Evolutionary conservation across 768 basidiomycete species (phyloP), one percentile per base, ranked within the genome.

Genomic region (Leccinum disarticulatum): DNA sequence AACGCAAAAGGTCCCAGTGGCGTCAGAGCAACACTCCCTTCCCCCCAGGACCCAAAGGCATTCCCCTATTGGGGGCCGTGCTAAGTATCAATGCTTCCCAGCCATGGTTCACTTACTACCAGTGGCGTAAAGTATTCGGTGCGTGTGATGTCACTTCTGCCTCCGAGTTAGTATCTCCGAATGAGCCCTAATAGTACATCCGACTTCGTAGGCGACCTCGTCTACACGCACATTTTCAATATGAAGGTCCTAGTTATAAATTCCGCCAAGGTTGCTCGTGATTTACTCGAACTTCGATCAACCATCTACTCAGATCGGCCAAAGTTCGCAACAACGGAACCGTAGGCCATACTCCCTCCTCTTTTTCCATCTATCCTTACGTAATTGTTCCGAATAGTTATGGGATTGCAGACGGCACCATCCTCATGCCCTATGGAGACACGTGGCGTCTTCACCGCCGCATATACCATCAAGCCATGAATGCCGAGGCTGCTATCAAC

Each of bases 41-140:
- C 30, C 81, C 80, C 50, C 81, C 80, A 38, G 85, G 84, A 19
- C 84, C 86, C 6, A 80, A 72, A 65, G 77, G 80, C 49, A 65
- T 84, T 36, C 74, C 74, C 13, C 9, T 76, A 17, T 31, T 74
- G 28, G 74, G 74, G 46, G 63, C 61, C 15, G 59, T 54, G 19
- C 56, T 68, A 28, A 68, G 67, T 25, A 54, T 76, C n/a, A 66
- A 76, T 47, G 14, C 63, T 14, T 61, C 67, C 14, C 60, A 61
- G 5, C 73, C 76, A 19, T 76, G 75, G 76, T 46, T 64, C 51
- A 68, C 74, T n/a, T 77, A 73, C 55, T 60, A 61, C 28, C 64
- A 70, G 31, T 76, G 74, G 75, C 70, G 74, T 19, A 61, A 59
- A 63, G 30, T 15, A 55, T 71, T 60, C 3, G 69, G 69, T 70